A percentile compares a stretch with the other conserved stretches of the same genome.
phyloP scores from a whole-genome alignment of 164 flowering plant species.

The Aristolochia fimbriata region DNA sequence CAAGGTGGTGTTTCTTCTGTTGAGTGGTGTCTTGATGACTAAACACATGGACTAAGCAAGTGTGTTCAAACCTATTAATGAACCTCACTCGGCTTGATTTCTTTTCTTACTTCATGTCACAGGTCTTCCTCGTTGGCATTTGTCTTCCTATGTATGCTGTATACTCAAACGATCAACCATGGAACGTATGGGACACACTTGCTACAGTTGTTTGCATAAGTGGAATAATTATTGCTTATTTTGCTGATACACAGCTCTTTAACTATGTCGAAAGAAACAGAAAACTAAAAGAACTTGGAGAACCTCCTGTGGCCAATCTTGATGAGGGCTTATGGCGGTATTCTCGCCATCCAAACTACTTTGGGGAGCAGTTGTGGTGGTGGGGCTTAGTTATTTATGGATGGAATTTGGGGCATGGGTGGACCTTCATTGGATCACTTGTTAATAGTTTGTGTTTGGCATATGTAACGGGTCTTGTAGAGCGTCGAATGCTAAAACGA shows the following conservation, averaged over 20 bases:
- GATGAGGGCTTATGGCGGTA: slow-evolving; percentile 75
- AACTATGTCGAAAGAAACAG: slow-evolving; percentile 47
- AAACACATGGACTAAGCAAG: too few species aligned
- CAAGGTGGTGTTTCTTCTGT: too few species aligned
- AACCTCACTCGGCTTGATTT: background rate
- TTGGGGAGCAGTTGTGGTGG: slow-evolving; percentile 99
- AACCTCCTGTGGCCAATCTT: slow-evolving; percentile 39
- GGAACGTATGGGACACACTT: slow-evolving; percentile 59
- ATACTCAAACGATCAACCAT: slow-evolving; percentile 46
- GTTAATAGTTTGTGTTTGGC: slow-evolving; percentile 64
- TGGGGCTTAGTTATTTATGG: slow-evolving; percentile 82
- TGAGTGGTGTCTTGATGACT: too few species aligned
- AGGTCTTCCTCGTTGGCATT: slow-evolving; percentile 73
- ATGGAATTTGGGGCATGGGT: slow-evolving; percentile 70
- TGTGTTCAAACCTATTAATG: background rate
- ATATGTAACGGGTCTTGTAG: slow-evolving; percentile 79
- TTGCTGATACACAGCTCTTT: slow-evolving; percentile 78
- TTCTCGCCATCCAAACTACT: slow-evolving; percentile 87
- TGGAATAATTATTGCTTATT: slow-evolving; percentile 60
- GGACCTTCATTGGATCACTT: slow-evolving; percentile 69
- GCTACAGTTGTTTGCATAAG: slow-evolving; percentile 39
- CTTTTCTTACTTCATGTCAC: slow-evolving; percentile 6
- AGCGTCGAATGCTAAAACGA: slow-evolving; percentile 63
- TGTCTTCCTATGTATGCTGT: slow-evolving; percentile 67
- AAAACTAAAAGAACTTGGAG: slow-evolving; percentile 37